These are phyloP conservation scores for Clonostachys rhizophaga DNA, from an alignment of 2,329 filamentous ascomycete species.

Conservation along the genomic window DNA sequence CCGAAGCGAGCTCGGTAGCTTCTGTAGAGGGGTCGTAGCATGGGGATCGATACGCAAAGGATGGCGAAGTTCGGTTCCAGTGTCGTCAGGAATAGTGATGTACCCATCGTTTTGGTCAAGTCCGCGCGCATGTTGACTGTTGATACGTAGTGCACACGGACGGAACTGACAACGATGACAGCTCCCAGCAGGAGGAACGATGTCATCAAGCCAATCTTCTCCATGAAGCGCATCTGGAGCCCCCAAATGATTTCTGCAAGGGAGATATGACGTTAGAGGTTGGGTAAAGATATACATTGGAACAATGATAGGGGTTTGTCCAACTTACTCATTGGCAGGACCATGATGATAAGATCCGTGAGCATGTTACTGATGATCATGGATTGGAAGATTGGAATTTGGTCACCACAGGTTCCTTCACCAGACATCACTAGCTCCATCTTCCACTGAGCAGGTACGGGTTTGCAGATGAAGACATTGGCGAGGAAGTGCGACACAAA, in stretches of 20 bases:
- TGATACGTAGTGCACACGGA: slow-evolving; percentile 6
- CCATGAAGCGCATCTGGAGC: slow-evolving; percentile 16
- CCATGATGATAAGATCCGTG: slow-evolving; percentile 25
- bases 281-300: slow-evolving; percentile 12
- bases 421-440: background rate
- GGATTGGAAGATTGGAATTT: background rate
- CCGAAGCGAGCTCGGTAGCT: background rate
- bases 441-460: background rate
- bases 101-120: slow-evolving; percentile 4
- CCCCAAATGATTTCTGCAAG: slow-evolving; percentile 17
- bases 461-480: background rate
- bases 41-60: slow-evolving; percentile 8
- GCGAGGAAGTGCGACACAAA: background rate
- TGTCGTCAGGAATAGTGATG: slow-evolving; percentile 2
- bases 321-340: slow-evolving; percentile 19
- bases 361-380: slow-evolving; percentile 21
- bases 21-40: slow-evolving; percentile 7
- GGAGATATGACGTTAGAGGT: slow-evolving; percentile 7
- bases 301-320: slow-evolving; percentile 11
- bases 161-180: slow-evolving; percentile 3
- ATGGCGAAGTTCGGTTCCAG: slow-evolving; percentile 6
- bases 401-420: background rate
- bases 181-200: slow-evolving; percentile 10
- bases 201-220: slow-evolving; percentile 16
- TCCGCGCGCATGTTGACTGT: slow-evolving; percentile 6